phyloP scores from a whole-genome alignment of 2,329 filamentous ascomycete genomes.

The Epichloe gansuensis region DNA sequence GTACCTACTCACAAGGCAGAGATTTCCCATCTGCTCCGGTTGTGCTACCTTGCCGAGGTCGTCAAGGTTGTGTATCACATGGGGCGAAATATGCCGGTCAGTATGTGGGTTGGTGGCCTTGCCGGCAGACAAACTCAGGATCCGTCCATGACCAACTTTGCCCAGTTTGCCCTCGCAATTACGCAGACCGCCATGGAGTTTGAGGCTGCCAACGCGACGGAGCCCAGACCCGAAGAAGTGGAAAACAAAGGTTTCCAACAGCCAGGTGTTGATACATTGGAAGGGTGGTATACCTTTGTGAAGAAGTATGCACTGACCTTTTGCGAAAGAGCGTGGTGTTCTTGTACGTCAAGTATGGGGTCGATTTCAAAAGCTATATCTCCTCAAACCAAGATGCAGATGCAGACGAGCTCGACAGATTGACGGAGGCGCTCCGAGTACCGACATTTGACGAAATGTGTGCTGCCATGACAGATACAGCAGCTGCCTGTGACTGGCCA shows the following conservation, averaged over 20 bases:
- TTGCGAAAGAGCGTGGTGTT: conserved; percentile 76
- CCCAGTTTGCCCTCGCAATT: conserved; percentile 39
- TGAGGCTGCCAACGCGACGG: conserved; percentile 19
- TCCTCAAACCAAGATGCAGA: conserved; percentile 52
- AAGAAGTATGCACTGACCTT: conserved; percentile 83
- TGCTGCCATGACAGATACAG: conserved; percentile 38
- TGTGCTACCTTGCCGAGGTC: conserved; percentile 87
- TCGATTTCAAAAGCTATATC: conserved; percentile 68
- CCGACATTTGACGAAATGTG: conserved; percentile 74
- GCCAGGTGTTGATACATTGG: conserved; percentile 38
- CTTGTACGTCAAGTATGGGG: conserved; percentile 75
- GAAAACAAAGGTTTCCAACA: conserved; percentile 42
- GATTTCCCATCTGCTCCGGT: conserved; percentile 63
- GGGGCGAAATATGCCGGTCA: conserved; percentile 39
- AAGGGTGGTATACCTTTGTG: conserved; percentile 47
- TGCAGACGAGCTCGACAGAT: conserved; percentile 67
- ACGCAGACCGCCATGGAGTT: conserved; percentile 32
- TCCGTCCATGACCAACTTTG: conserved; percentile 40
- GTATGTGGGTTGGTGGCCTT: conserved; percentile 36
- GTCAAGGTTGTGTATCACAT: conserved; percentile 63
- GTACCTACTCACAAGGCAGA: conserved; percentile 57
- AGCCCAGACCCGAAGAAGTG: conserved; percentile 12
- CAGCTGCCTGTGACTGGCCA: conserved; percentile 37
- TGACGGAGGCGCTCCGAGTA: conserved; percentile 63
- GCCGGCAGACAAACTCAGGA: conserved; percentile 31